Conservation (phyloP, 2,329 filamentous ascomycete genomes). For the Fusarium mundagurra region DNA sequence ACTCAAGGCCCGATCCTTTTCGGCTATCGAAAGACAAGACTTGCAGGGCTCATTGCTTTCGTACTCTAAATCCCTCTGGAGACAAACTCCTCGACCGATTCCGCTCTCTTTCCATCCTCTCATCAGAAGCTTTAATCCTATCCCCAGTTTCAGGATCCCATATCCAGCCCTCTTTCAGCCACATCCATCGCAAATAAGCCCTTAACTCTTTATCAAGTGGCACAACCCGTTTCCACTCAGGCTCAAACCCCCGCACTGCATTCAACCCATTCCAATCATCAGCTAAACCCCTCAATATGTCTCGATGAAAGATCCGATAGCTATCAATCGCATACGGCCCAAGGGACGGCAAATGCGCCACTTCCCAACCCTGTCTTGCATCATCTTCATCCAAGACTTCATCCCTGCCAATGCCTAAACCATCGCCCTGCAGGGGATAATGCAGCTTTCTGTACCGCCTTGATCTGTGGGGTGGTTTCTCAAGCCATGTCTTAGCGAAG, state of each 20-base stretch:
- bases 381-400: slow-evolving; percentile 14
- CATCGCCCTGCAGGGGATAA: slow-evolving; percentile 11
- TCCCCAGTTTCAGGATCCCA: slow-evolving; percentile 23
- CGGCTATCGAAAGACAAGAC: neutral
- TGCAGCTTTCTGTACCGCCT: slow-evolving; percentile 24
- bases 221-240: slow-evolving; percentile 29
- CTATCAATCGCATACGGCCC: slow-evolving; percentile 30
- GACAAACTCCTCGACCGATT: neutral
- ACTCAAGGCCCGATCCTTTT: neutral
- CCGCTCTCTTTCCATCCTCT: neutral
- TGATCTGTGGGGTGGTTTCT: neutral
- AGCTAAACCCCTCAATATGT: slow-evolving; percentile 5
- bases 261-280: neutral
- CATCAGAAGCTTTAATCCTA: neutral
- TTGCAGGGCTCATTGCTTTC: neutral
- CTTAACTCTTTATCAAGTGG: slow-evolving; percentile 29
- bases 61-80: neutral
- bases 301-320: slow-evolving; percentile 30
- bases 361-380: slow-evolving; percentile 27
- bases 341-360: slow-evolving; percentile 24
- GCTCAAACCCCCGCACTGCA: neutral
- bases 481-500: slow-evolving; percentile 22
- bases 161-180: slow-evolving; percentile 26
- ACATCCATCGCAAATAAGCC: slow-evolving; percentile 29
- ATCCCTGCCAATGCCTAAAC: slow-evolving; percentile 1